These are phyloP conservation scores for Garcia nutans DNA, from an alignment of 345 rosid species.

Conservation along the genomic window DNA sequence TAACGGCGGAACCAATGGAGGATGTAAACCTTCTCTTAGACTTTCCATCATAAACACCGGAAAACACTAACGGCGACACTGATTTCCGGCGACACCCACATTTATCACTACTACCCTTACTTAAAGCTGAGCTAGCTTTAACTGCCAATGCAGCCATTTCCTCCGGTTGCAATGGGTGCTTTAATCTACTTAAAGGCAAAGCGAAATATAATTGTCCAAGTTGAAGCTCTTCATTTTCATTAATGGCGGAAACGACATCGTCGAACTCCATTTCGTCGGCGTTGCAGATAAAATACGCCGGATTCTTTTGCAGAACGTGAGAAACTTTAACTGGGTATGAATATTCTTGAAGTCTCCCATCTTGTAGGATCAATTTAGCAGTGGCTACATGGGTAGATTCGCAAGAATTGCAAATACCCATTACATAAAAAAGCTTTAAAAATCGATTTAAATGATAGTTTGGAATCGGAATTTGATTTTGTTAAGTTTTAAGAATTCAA, in stretches of 20 bases:
- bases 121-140: slow-evolving; percentile 83
- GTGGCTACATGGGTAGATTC: slow-evolving; percentile 68
- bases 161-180: slow-evolving; percentile 63
- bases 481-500: no score
- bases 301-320: slow-evolving; percentile 52
- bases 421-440: slow-evolving; percentile 2
- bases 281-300: slow-evolving; percentile 74
- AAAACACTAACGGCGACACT: slow-evolving; percentile 27
- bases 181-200: slow-evolving; percentile 60
- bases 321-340: slow-evolving; percentile 75
- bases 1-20: slow-evolving; percentile 7
- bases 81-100: slow-evolving; percentile 47
- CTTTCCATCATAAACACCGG: slow-evolving; percentile 20
- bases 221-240: slow-evolving; percentile 70
- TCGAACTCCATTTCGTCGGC: slow-evolving; percentile 96
- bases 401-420: slow-evolving; percentile 91
- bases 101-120: slow-evolving; percentile 29
- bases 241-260: slow-evolving; percentile 59
- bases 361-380: slow-evolving; percentile 75
- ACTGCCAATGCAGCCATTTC: slow-evolving; percentile 99
- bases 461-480: no score
- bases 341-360: slow-evolving; percentile 78
- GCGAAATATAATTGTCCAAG: slow-evolving; percentile 89
- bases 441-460: no score
- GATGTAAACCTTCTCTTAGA: slow-evolving; percentile 17